Percentiles rank a stretch among this genome's conserved stretches.
Conservation (phyloP, 495 filamentous ascomycete species). For the Penicillium canariense region DNA sequence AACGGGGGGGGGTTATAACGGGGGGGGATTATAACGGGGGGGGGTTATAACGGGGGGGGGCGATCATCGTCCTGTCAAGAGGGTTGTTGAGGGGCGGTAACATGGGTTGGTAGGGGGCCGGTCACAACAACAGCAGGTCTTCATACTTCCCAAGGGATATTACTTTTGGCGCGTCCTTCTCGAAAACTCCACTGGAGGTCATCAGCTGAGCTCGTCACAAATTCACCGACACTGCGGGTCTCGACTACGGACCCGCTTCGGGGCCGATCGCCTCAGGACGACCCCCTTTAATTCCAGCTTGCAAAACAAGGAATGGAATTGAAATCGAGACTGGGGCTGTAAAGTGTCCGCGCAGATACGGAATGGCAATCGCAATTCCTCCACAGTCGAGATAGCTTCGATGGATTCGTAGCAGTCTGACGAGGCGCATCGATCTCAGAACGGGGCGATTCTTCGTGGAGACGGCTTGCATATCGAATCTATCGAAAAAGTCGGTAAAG, state of each 20-base stretch:
- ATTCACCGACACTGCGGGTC: constrained; percentile 32
- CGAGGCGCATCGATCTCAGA: no score
- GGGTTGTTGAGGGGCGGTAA: not conserved
- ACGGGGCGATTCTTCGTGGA: not conserved
- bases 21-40: not conserved
- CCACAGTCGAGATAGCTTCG: not conserved
- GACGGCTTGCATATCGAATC: constrained; percentile 9
- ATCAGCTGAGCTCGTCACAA: constrained; percentile 30
- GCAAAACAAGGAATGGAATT: not conserved
- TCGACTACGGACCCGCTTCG: constrained; percentile 18
- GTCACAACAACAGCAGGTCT: not conserved
- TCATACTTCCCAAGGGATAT: not conserved
- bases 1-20: constrained; percentile 13
- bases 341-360: not conserved
- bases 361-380: not conserved
- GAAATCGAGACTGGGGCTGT: not conserved
- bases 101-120: not conserved
- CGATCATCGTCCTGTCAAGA: constrained; percentile 22
- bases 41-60: constrained; percentile 4
- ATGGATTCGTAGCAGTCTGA: no score
- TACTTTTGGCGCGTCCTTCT: constrained; percentile 19
- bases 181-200: constrained; percentile 21
- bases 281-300: not conserved
- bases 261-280: constrained; percentile 17
- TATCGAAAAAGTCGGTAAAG: constrained; percentile 31